Conservation (phyloP, 306 rosid genomes). For the Castanopsis chinensis region DNA sequence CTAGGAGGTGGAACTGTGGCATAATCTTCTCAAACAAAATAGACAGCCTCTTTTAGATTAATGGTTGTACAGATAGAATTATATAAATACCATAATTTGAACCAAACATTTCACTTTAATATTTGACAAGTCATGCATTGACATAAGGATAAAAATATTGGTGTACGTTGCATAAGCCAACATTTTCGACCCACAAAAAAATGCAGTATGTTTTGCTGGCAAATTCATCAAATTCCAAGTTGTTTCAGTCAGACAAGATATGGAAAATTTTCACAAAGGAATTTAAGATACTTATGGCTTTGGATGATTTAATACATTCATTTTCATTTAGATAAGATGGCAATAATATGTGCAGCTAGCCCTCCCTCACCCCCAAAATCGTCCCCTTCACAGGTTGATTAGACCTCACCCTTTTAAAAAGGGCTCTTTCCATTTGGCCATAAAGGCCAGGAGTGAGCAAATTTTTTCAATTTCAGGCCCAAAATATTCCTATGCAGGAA, state of each 20-base stretch:
- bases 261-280: neutral
- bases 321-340: neutral
- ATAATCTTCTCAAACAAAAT: conserved; percentile 52
- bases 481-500: neutral
- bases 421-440: neutral
- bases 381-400: neutral
- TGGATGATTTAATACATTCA: neutral
- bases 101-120: neutral
- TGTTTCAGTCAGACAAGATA: neutral
- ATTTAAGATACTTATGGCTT: neutral
- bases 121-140: neutral
- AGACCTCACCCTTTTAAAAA: neutral
- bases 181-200: conserved; percentile 3
- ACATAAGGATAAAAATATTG: neutral
- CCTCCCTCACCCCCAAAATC: neutral
- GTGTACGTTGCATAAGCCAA: neutral
- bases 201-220: neutral
- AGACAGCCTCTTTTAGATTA: conserved; percentile 5
- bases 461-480: neutral
- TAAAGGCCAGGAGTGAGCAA: neutral
- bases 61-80: neutral
- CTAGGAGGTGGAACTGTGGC: conserved; percentile 45
- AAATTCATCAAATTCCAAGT: neutral
- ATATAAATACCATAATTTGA: neutral
- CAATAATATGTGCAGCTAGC: neutral